Evolutionary conservation across 2,329 filamentous ascomycete genomes (phyloP).

Genomic region (Cladosporium halotolerans): DNA sequence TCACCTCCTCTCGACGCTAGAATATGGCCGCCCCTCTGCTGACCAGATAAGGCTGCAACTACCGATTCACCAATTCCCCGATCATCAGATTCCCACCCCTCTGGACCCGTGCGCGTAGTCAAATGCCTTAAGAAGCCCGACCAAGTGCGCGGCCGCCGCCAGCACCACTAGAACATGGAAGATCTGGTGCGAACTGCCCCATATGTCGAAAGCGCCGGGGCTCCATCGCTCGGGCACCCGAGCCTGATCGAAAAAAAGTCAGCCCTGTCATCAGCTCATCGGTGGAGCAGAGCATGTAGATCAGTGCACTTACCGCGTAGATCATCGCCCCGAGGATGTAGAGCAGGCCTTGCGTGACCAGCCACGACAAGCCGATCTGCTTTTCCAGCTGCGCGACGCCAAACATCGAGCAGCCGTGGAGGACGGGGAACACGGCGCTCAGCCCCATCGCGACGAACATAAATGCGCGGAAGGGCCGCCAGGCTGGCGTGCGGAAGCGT

Average conservation of each 20-base stretch:
- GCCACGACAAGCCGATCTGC: slow-evolving; percentile 74
- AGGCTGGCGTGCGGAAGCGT: slow-evolving; percentile 73
- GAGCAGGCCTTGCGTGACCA: slow-evolving; percentile 70
- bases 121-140: slow-evolving; percentile 76
- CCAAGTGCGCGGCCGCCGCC: slow-evolving; percentile 75
- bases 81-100: neutral
- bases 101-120: slow-evolving; percentile 63
- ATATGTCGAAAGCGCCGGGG: slow-evolving; percentile 80
- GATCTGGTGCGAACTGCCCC: slow-evolving; percentile 91
- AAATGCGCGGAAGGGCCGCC: slow-evolving; percentile 74
- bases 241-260: slow-evolving; percentile 38
- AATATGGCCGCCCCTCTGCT: neutral
- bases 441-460: slow-evolving; percentile 88
- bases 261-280: neutral
- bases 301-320: slow-evolving; percentile 61
- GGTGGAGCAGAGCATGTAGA: neutral
- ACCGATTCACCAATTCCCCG: neutral
- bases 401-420: slow-evolving; percentile 67
- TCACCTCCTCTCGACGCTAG: neutral
- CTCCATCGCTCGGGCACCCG: slow-evolving; percentile 75
- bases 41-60: neutral
- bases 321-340: slow-evolving; percentile 82
- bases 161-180: slow-evolving; percentile 86
- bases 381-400: slow-evolving; percentile 60
- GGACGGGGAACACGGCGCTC: slow-evolving; percentile 74